Base-by-base conservation (phyloP, 2,329 filamentous ascomycete genomes). In the Daldinia eschscholtzii region DNA sequence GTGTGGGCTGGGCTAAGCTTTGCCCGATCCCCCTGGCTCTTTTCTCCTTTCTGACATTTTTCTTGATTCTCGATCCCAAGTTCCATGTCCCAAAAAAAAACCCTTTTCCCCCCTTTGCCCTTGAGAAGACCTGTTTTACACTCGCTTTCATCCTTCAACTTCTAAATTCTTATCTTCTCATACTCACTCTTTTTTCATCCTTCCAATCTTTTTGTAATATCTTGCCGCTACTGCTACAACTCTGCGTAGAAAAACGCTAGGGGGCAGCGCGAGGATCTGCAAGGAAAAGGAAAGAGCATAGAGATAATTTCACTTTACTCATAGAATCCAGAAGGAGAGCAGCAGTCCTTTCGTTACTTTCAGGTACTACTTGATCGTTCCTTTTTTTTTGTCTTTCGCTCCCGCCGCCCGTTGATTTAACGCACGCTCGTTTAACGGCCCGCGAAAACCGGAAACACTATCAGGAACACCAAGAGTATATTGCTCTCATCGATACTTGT, bases 11-110 rank as follows among this genome's bases (percentile, higher is more conserved):
- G 44, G 61, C 69, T 70, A 70, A 70, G 69, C 67, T 67, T 70
- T 65, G 64, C 70, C 73, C 65, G 66, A 73, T 64, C 65, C 70
- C 66, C 69, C 69, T 71, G 65, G 61, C 53, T 53, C 61, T 52
- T 67, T 68, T 46, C 75, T 72, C 74, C 74, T 76, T 74, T 75
- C 73, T 73, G 71, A 66, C 72, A 72, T 72, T 74, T 76, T 75
- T 76, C 75, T 73, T 75, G 72, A 75, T 75, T 76, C 72, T 74
- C 65, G 71, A 72, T 75, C 69, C 69, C 65, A 71, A 71, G 67
- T 71, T 70, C 74, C 52, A 71, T 64, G 58, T 65, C 67, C 70
- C 64, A 70, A 41, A 69, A 41, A 69, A 70, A 39, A 39, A 13
- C 70, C 70, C 67, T 69, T 74, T 67, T 69, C 63, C 59, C 65